These are phyloP conservation scores for Trifolium subterraneum DNA, from an alignment of 306 rosid genomes.

Conservation along the genomic window DNA sequence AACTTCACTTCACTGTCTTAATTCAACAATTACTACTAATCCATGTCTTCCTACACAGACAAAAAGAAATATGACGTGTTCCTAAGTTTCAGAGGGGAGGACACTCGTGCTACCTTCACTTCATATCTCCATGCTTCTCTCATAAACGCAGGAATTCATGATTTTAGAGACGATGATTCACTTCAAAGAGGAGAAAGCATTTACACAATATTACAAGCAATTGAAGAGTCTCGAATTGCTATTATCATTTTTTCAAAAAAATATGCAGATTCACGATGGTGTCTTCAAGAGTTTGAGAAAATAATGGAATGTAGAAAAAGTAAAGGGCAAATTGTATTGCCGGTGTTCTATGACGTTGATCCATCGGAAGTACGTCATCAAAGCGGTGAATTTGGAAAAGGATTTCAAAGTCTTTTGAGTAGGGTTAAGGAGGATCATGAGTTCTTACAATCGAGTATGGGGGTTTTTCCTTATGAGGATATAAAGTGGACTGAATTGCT, in stretches of 20 bases:
- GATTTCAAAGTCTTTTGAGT: not conserved
- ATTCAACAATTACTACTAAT: too few relatives aligned
- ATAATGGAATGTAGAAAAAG: too few relatives aligned
- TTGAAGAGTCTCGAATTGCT: not conserved
- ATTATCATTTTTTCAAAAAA: not conserved
- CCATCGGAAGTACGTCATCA: not conserved
- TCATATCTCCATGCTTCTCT: too few relatives aligned
- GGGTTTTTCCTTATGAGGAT: too few relatives aligned
- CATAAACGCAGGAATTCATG: too few relatives aligned
- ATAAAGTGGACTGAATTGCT: not conserved
- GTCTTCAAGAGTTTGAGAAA: not conserved
- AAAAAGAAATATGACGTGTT: too few relatives aligned
- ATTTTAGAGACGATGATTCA: conserved; percentile 1
- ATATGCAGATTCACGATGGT: not conserved
- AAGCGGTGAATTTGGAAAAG: not conserved
- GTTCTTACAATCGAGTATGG: too few relatives aligned
- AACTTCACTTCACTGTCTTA: too few relatives aligned
- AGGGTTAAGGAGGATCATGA: too few relatives aligned
- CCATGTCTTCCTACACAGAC: too few relatives aligned
- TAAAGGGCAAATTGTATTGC: not conserved
- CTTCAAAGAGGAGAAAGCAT: not conserved
- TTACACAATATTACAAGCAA: not conserved
- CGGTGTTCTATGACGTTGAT: not conserved
- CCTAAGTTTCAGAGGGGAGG: too few relatives aligned
- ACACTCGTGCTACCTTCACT: too few relatives aligned